Base-by-base conservation (phyloP, 2,329 filamentous ascomycete species). In the Fusarium ambrosium region DNA sequence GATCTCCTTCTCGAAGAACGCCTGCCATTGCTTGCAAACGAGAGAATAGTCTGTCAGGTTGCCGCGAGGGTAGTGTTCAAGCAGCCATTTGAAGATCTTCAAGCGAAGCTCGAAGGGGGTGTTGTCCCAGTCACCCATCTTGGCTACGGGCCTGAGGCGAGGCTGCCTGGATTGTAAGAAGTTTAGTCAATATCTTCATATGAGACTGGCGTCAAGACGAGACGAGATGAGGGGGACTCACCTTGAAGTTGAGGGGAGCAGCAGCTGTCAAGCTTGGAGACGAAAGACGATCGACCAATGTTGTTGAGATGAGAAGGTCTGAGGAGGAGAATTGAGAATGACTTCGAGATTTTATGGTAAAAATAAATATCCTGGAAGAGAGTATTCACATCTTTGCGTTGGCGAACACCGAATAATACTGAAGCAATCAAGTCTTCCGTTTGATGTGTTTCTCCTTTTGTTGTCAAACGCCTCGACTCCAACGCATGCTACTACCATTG, bases 401-500 rank as follows among this genome's bases (percentile, higher is more conserved):
- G 48, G 14, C 11, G 48, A 55, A 55, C 6, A 32, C 27, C 14
- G 27, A 55, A 55, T 29, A 53, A 29, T 53, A 53, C 43, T 18
- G 14, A 48, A 24, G 43, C 24, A 29, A 53, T 53, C 48, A 55
- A 8, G 48, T 14, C n/a, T 11, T 11, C 27, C 48, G 48, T 55
- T 55, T 55, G 48, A 55, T 55, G 22, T 36, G 32, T 6, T 58
- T 36, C 27, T 53, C 24, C 16, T 24, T 37, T 58, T 37, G 32
- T 58, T 27, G 32, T 34, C 53, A 58, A 58, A 58, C 53, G 32
- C 53, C 53, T 34, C 29, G 29, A 37, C 53, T 58, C 53, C 32
- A 27, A 37, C 53, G n/a, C n/a, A 37, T 16, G 51, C 62, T 73
- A 9, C 62, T 73, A 9, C 51, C 48, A 32, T 51, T 64, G 36